Percentiles rank a stretch among this genome's conserved stretches.
phyloP scores from a whole-genome alignment of 768 basidiomycete genomes.

The Boletus patriciae region DNA sequence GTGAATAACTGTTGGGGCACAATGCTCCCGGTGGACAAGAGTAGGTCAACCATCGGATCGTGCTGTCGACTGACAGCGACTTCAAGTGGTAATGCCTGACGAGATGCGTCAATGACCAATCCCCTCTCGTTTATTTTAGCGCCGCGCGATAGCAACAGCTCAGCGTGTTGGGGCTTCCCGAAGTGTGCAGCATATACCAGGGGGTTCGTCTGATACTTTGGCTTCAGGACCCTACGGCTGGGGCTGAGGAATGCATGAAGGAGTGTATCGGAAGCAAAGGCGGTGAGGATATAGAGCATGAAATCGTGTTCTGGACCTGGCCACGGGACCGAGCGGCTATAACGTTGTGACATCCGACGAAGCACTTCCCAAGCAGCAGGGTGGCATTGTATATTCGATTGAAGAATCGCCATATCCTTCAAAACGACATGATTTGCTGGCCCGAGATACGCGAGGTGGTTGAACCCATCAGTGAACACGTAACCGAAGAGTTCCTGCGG shows the following conservation, averaged over 20 bases:
- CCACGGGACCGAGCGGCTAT: neutral
- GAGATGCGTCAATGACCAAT: neutral
- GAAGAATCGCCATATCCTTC: constrained; percentile 1
- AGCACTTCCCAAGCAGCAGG: constrained; percentile 1
- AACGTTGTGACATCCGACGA: neutral
- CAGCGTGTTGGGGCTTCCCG: constrained; percentile 2
- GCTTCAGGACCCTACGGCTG: neutral
- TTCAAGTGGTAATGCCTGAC: constrained; percentile 3
- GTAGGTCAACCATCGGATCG: neutral
- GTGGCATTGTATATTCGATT: neutral
- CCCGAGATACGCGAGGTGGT: constrained; percentile 7
- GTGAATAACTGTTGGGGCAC: constrained; percentile 5
- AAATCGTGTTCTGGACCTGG: constrained; percentile 3
- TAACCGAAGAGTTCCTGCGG: constrained; percentile 4
- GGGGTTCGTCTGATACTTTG: constrained; percentile 4
- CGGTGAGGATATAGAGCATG: constrained; percentile 6
- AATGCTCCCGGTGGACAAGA: neutral
- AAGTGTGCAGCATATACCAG: constrained; percentile 14
- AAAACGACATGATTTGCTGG: neutral
- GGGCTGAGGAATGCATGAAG: constrained; percentile 2
- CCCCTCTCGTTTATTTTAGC: constrained; percentile 6
- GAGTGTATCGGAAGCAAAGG: constrained; percentile 1
- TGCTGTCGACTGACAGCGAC: constrained; percentile 7
- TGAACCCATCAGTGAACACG: neutral
- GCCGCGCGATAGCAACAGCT: neutral